Evolutionary conservation across 2,329 filamentous ascomycete genomes (phyloP).

Genomic region (Pseudonectria foliicola): DNA sequence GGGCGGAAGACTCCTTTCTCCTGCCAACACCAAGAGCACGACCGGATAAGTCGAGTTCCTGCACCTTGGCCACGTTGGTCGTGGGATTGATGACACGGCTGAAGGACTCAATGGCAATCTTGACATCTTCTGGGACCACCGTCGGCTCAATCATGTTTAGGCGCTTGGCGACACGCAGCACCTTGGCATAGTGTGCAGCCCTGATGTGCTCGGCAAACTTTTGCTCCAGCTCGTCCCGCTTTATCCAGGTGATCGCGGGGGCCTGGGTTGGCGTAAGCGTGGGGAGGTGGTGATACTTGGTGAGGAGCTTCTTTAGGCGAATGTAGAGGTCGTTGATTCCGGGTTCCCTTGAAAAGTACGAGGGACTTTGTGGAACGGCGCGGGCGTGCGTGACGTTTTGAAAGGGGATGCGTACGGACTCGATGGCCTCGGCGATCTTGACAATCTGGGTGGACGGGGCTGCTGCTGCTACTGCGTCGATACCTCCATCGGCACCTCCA

Average conservation of each 20-base stretch:
- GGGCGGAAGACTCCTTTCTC: constrained; percentile 80
- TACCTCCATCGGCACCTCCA: too few relatives aligned
- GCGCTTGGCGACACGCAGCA: constrained; percentile 68
- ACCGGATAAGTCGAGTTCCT: constrained; percentile 67
- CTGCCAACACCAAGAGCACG: constrained; percentile 73
- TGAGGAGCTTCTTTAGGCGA: constrained; percentile 61
- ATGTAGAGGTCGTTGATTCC: constrained; percentile 82
- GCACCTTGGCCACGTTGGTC: constrained; percentile 54
- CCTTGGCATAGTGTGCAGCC: constrained; percentile 68
- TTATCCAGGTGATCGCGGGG: constrained; percentile 74
- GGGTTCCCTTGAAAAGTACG: constrained; percentile 89
- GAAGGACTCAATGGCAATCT: constrained; percentile 58
- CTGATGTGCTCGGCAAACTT: constrained; percentile 66
- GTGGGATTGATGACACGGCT: constrained; percentile 68
- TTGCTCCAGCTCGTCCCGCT: constrained; percentile 66
- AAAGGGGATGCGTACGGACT: constrained; percentile 24
- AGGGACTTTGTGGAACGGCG: constrained; percentile 74
- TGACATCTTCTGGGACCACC: constrained; percentile 65
- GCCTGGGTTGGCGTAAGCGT: constrained; percentile 57
- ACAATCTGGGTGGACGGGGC: constrained; percentile 9
- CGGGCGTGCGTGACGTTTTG: constrained; percentile 49
- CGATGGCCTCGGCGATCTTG: constrained; percentile 3
- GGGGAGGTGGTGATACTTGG: constrained; percentile 68
- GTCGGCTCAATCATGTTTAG: constrained; percentile 80
- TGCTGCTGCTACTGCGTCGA: too few relatives aligned